phyloP scores from a whole-genome alignment of 176 grass and related monocot species.

The Saccharum spontaneum region DNA sequence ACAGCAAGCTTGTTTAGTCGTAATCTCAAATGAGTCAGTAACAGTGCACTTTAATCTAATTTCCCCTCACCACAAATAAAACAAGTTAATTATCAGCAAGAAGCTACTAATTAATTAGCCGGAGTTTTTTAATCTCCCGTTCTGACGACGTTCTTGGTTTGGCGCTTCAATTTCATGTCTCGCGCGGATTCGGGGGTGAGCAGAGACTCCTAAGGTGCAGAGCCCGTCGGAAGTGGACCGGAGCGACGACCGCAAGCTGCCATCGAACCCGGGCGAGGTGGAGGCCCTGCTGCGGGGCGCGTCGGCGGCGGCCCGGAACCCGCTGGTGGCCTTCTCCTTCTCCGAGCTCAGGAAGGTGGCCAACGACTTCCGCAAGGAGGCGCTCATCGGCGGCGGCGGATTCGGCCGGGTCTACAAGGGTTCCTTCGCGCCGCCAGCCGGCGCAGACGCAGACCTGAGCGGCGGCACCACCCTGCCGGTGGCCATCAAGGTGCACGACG shows the following conservation, averaged over 20 bases:
- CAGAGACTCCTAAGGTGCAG: conserved; percentile 53
- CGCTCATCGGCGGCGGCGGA: conserved; percentile 66
- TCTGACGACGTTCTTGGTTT: conserved; percentile 4
- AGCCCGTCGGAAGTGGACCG: conserved; percentile 59
- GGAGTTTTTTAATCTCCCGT: neutral
- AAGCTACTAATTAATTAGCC: neutral
- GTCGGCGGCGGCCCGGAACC: conserved; percentile 51
- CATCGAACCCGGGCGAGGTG: conserved; percentile 68
- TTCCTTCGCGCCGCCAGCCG: neutral
- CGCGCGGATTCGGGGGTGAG: too few relatives aligned
- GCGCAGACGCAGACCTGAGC: too few relatives aligned
- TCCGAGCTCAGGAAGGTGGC: conserved; percentile 58
- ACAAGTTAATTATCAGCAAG: neutral
- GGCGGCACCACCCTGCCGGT: conserved; percentile 4
- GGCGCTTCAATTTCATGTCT: neutral
- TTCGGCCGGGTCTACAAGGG: conserved; percentile 90
- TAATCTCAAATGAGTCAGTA: neutral
- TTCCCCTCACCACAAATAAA: neutral
- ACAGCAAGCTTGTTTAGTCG: neutral
- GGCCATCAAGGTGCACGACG: conserved; percentile 89
- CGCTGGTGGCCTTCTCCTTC: conserved; percentile 68
- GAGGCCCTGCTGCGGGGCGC: conserved; percentile 54
- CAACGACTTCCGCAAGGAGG: conserved; percentile 63
- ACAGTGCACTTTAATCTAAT: neutral
- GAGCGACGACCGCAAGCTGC: conserved; percentile 55